Percentiles rank a stretch among this genome's conserved stretches.
Evolutionary conservation across 768 basidiomycete species (phyloP).

Genomic region (Xerocomus brunneocitrinus): DNA sequence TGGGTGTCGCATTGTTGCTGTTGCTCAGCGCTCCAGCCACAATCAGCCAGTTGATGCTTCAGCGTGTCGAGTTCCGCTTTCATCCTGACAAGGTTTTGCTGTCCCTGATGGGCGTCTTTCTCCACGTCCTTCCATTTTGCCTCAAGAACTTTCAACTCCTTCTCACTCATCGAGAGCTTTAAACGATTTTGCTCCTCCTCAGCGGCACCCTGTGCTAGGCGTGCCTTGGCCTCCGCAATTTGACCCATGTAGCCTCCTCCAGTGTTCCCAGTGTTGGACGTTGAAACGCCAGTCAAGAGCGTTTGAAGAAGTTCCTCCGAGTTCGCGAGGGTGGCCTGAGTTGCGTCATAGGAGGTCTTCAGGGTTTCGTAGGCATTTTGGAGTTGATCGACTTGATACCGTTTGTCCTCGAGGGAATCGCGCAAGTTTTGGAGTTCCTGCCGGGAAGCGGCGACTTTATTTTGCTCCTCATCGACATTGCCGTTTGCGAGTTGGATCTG

Average conservation of each 20-base stretch:
- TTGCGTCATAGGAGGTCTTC: slow-evolving; percentile 63
- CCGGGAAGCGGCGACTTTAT: slow-evolving; percentile 46
- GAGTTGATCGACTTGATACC: slow-evolving; percentile 51
- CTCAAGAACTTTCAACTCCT: slow-evolving; percentile 75
- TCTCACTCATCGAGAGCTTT: slow-evolving; percentile 70
- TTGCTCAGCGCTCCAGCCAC: slow-evolving; percentile 74
- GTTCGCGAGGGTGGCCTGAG: slow-evolving; percentile 57
- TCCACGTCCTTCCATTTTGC: slow-evolving; percentile 78
- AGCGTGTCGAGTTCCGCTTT: slow-evolving; percentile 55
- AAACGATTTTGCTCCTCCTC: slow-evolving; percentile 81
- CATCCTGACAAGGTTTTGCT: slow-evolving; percentile 61
- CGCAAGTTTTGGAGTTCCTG: slow-evolving; percentile 61
- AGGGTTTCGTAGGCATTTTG: slow-evolving; percentile 52
- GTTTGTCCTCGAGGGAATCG: slow-evolving; percentile 54
- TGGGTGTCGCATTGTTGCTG: slow-evolving; percentile 55
- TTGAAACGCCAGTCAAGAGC: slow-evolving; percentile 86
- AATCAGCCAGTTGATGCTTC: slow-evolving; percentile 46
- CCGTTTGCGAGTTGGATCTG: slow-evolving; percentile 79
- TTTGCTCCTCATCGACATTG: slow-evolving; percentile 76
- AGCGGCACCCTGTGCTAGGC: slow-evolving; percentile 68
- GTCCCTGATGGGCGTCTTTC: slow-evolving; percentile 74
- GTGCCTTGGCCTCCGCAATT: slow-evolving; percentile 77
- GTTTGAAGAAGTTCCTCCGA: slow-evolving; percentile 94
- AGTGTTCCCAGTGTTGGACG: slow-evolving; percentile 55
- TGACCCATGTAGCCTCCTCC: slow-evolving; percentile 97